A percentile compares a stretch with the other conserved stretches of the same genome.
Evolutionary conservation across 2,329 filamentous ascomycete species (phyloP).

Genomic region (Paraconiothyrium sp.): DNA sequence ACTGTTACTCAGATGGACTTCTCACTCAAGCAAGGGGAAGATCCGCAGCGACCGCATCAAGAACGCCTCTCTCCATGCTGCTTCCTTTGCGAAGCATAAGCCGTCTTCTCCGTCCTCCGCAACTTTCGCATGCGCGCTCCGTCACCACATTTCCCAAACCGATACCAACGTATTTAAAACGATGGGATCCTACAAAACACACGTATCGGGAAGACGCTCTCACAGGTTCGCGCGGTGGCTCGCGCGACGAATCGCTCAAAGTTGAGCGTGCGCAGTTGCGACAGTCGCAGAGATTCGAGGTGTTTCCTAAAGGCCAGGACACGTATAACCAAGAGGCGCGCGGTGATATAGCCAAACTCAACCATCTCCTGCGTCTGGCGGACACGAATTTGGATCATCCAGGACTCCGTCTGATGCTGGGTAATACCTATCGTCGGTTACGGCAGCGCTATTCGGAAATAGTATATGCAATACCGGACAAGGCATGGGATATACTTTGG

Average conservation of each 20-base stretch:
- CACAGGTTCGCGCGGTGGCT: background rate
- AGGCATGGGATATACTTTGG: conserved; percentile 50
- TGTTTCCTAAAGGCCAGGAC: background rate
- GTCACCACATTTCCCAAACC: conserved; percentile 36
- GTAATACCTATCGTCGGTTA: conserved; percentile 42
- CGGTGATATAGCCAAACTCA: background rate
- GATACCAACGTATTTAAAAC: conserved; percentile 32
- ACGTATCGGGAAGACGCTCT: background rate
- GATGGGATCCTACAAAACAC: conserved; percentile 42
- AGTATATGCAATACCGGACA: conserved; percentile 29
- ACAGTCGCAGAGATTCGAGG: conserved; percentile 15
- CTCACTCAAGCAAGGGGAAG: conserved; percentile 6
- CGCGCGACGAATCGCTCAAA: conserved; percentile 11
- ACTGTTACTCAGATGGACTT: conserved; percentile 14
- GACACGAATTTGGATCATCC: conserved; percentile 11
- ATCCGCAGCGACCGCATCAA: conserved; percentile 3
- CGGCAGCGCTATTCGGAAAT: conserved; percentile 31
- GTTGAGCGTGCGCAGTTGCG: conserved; percentile 23
- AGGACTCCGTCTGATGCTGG: conserved; percentile 29
- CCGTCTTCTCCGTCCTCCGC: conserved; percentile 28
- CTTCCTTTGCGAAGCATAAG: conserved; percentile 27
- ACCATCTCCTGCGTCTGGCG: conserved; percentile 5
- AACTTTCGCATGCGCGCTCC: conserved; percentile 25
- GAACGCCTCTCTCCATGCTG: conserved; percentile 12
- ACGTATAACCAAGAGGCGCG: conserved; percentile 1